Evolutionary conservation across 140 eudicot genomes (phyloP), one percentile per base, ranked within the genome.

Genomic region (Erigeron philadelphicus): DNA sequence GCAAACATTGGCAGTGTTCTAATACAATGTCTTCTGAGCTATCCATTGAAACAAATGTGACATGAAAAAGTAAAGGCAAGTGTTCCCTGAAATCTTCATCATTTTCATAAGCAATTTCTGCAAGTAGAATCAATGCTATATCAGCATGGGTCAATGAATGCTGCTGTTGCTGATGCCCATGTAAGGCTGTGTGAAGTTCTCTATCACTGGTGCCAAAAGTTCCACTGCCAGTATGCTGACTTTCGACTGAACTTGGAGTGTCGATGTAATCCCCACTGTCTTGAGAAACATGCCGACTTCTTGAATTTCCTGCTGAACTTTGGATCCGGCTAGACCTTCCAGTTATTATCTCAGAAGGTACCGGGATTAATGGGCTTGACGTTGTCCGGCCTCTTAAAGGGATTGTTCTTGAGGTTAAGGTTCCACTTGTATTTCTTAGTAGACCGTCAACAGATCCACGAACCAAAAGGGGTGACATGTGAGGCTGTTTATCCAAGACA

Each of bases 21-120:
- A 91, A 78, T 55, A 91, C 97, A 52, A 86, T 79, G 68, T 88
- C 97, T 84, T 91, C 97, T n/a, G 97, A 91, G 77, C 97, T 91
- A 54, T 91, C 97, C 97, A 91, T 91, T 5, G 97, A 91, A 69
- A 91, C 95, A 61, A 91, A 91, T 2, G 82, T 91, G 61, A 91
- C 97, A 46, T 91, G 97, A 71, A 91, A 91, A 58, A 91, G 96
- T 76, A 86, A 77, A 1, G 97, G 97, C 67, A 91, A 81, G 73
- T 91, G 96, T 78, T 85, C 90, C 53, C 97, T 74, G 31, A 91
- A 91, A 81, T 91, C 97, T 69, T 88, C 97, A 71, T 86, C 97
- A 8, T 85, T 91, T 75, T 91, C 96, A 48, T 91, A 86, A 16
- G 96, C 97, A 25, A 91, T 91, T 82, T 91, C 97, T 18, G 97